A percentile compares a stretch with the other conserved stretches of the same genome.
phyloP scores from a whole-genome alignment of 345 rosid genomes.

The Linum usitatissimum region DNA sequence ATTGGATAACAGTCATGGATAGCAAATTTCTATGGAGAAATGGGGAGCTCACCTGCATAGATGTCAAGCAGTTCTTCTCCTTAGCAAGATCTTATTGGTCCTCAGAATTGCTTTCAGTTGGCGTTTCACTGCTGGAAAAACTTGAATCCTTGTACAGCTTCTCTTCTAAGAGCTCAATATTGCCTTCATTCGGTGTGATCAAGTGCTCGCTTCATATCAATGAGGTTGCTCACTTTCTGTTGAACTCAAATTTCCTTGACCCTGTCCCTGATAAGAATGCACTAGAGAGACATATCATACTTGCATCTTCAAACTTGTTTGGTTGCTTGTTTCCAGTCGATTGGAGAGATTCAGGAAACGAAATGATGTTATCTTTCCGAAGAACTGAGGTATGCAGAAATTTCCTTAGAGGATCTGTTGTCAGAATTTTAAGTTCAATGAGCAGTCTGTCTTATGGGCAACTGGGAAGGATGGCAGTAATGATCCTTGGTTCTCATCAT shows the following conservation, averaged over 20 bases:
- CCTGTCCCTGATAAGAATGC: neutral
- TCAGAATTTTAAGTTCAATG: constrained; percentile 2
- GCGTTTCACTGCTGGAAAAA: constrained; percentile 22
- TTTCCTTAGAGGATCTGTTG: constrained; percentile 17
- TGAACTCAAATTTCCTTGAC: constrained; percentile 9
- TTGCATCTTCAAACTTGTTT: constrained; percentile 13
- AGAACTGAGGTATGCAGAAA: constrained; percentile 16
- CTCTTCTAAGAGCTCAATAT: constrained; percentile 8
- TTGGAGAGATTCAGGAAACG: constrained; percentile 22
- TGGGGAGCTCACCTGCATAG: constrained; percentile 15
- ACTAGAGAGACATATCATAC: constrained; percentile 11
- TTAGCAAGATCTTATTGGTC: constrained; percentile 30
- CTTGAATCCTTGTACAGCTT: constrained; percentile 18
- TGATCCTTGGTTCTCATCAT: constrained; percentile 33
- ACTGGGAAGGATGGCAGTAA: constrained; percentile 24
- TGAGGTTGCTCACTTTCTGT: constrained; percentile 28
- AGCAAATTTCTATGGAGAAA: constrained; percentile 1
- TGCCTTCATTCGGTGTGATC: constrained; percentile 16
- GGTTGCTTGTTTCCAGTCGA: constrained; percentile 27
- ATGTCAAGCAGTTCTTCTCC: constrained; percentile 18
- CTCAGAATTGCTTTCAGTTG: constrained; percentile 28
- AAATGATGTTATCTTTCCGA: constrained; percentile 25
- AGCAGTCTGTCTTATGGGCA: constrained; percentile 24
- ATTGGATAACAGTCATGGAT: constrained; percentile 23
- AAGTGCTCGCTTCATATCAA: constrained; percentile 17